A percentile compares a stretch with the other conserved stretches of the same genome.
phyloP scores from a whole-genome alignment of 106 monocot genomes.

The Xerophyta viscosa region DNA sequence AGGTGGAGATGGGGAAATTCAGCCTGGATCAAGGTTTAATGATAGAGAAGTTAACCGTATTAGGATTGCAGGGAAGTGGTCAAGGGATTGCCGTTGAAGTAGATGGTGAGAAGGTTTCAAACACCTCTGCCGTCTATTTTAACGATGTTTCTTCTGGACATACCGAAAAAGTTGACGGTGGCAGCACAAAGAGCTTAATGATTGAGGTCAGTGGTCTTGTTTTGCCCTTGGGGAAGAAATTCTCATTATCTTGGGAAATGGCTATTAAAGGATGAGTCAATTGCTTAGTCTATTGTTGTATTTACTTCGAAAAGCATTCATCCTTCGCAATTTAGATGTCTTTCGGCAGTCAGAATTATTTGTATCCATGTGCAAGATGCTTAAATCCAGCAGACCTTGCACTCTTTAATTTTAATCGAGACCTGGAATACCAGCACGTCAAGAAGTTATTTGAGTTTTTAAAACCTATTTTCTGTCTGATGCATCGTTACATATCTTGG shows the following conservation, averaged over 20 bases:
- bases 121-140: slow-evolving; percentile 29
- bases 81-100: slow-evolving; percentile 36
- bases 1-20: slow-evolving; percentile 51
- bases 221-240: slow-evolving; percentile 83
- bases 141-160: not conserved
- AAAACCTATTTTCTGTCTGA: no score
- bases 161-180: slow-evolving; percentile 29
- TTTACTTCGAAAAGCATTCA: no score
- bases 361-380: no score
- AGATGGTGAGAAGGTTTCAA: slow-evolving; percentile 29
- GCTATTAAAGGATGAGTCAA: slow-evolving; percentile 17
- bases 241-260: slow-evolving; percentile 73
- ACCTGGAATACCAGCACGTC: no score
- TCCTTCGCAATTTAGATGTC: no score
- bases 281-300: not conserved
- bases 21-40: slow-evolving; percentile 43
- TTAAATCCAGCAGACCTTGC: no score
- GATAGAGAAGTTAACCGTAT: slow-evolving; percentile 67
- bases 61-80: slow-evolving; percentile 48
- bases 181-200: slow-evolving; percentile 33
- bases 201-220: slow-evolving; percentile 62
- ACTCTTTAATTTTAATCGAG: no score
- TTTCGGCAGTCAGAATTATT: no score
- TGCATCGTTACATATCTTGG: no score
- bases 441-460: no score